These are phyloP conservation scores for Lachancea mirantina DNA, from an alignment of 805 yeast genomes.

Conservation along the genomic window DNA sequence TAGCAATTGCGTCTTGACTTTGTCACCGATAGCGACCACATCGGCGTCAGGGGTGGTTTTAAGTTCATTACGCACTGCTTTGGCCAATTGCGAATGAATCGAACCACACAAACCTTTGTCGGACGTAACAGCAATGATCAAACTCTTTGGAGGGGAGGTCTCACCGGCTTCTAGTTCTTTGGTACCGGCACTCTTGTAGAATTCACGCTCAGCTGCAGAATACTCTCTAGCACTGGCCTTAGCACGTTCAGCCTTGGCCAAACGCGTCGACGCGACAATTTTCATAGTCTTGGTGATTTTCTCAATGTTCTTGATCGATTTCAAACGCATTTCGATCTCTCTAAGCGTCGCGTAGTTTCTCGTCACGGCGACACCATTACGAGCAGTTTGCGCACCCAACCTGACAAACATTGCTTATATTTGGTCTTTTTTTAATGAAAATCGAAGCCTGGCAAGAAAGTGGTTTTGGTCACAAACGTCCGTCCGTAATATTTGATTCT, in stretches of 20 bases:
- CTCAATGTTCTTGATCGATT: constrained; percentile 97
- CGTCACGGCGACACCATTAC: constrained; percentile 12
- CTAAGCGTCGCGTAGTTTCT: constrained; percentile 97
- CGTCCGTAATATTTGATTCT: too few species aligned
- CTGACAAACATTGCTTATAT: constrained; percentile 22
- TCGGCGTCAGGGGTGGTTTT: constrained; percentile 61
- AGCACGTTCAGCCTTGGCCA: constrained; percentile 91
- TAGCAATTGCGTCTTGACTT: constrained; percentile 77
- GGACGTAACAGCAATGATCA: constrained; percentile 83
- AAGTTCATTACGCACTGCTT: constrained; percentile 69
- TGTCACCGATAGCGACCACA: constrained; percentile 88
- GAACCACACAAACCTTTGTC: constrained; percentile 99
- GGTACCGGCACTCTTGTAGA: constrained; percentile 78
- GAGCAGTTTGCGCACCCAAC: constrained; percentile 28
- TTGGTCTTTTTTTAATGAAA: background rate
- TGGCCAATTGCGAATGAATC: constrained; percentile 90
- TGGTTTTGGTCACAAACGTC: too few species aligned
- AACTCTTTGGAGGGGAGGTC: constrained; percentile 49
- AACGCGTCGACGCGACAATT: constrained; percentile 96
- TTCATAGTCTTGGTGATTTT: constrained; percentile 99
- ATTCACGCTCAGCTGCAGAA: constrained; percentile 71
- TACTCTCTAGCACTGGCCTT: constrained; percentile 82
- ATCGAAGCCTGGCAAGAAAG: too few species aligned
- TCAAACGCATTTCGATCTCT: constrained; percentile 96
- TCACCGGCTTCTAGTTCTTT: constrained; percentile 38